Percentiles rank a stretch among this genome's conserved stretches.
Evolutionary conservation across 2,329 filamentous ascomycete species (phyloP).

Genomic region (Xylaria sp.): DNA sequence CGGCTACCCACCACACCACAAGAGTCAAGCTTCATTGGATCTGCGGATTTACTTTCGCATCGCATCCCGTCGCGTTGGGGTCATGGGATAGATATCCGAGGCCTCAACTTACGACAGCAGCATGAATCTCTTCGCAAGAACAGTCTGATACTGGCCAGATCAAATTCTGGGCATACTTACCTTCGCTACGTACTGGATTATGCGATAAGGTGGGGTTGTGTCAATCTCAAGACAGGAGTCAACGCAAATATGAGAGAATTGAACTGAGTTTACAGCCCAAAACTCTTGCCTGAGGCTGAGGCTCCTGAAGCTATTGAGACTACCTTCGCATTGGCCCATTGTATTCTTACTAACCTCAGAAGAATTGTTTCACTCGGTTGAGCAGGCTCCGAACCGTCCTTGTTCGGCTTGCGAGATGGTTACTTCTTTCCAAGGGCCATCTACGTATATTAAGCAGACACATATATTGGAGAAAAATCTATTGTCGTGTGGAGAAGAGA

Average conservation of each 20-base stretch:
- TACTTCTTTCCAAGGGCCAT: background rate
- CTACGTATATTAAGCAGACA: background rate
- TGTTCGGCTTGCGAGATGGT: slow-evolving; percentile 11
- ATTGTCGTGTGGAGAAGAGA: slow-evolving; percentile 8
- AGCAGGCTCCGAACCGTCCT: slow-evolving; percentile 24
- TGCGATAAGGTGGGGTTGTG: background rate
- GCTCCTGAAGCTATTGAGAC: background rate
- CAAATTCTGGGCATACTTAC: background rate
- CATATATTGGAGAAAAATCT: slow-evolving; percentile 17
- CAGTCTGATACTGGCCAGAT: too few species aligned
- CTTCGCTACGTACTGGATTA: background rate
- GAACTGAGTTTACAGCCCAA: background rate
- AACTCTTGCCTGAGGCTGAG: background rate
- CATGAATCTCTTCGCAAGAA: background rate
- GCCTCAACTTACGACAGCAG: background rate
- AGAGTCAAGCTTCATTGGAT: background rate
- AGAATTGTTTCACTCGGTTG: slow-evolving; percentile 17
- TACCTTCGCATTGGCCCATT: background rate
- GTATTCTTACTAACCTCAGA: background rate
- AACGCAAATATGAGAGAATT: background rate
- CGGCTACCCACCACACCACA: too few species aligned
- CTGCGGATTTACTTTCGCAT: slow-evolving; percentile 3
- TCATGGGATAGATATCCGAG: slow-evolving; percentile 13
- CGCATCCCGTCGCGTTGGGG: background rate
- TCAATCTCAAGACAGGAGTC: background rate